Evolutionary conservation across 768 basidiomycete genomes (phyloP).

Genomic region (Termitomyces sp.): DNA sequence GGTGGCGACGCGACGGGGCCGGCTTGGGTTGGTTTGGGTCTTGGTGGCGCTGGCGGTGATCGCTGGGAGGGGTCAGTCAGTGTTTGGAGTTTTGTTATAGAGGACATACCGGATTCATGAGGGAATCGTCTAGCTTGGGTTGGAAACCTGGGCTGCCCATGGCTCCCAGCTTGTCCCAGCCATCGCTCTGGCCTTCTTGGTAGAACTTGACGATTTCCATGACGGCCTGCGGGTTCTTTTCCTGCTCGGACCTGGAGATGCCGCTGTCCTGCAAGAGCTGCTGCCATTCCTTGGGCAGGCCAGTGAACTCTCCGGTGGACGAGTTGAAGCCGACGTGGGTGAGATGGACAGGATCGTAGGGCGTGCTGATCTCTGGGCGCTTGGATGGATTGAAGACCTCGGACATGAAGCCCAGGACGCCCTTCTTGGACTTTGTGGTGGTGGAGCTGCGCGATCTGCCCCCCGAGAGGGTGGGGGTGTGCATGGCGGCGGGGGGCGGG

Average conservation of each 20-base stretch:
- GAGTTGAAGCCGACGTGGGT: slow-evolving; percentile 99
- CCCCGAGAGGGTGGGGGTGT: slow-evolving; percentile 19
- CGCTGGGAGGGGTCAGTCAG: slow-evolving; percentile 29
- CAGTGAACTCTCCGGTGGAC: slow-evolving; percentile 97
- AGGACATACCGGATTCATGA: too few relatives aligned
- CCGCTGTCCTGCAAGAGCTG: slow-evolving; percentile 94
- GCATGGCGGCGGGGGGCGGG: slow-evolving; percentile 12
- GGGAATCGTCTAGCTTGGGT: slow-evolving; percentile 44
- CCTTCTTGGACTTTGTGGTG: slow-evolving; percentile 54
- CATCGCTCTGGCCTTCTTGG: slow-evolving; percentile 80
- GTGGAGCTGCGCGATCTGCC: slow-evolving; percentile 49
- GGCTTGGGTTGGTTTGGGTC: slow-evolving; percentile 33
- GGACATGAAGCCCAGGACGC: slow-evolving; percentile 76
- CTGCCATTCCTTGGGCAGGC: slow-evolving; percentile 99
- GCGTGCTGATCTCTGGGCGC: slow-evolving; percentile 91
- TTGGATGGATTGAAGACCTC: slow-evolving; percentile 67
- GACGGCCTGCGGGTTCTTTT: slow-evolving; percentile 96
- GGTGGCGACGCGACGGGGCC: slow-evolving; percentile 41
- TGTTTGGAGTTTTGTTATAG: too few relatives aligned
- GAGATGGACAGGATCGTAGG: slow-evolving; percentile 98
- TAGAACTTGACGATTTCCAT: slow-evolving; percentile 99
- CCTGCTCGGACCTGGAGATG: slow-evolving; percentile 91
- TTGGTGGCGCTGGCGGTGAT: slow-evolving; percentile 51
- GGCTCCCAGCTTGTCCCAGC: slow-evolving; percentile 84
- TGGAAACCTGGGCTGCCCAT: slow-evolving; percentile 33